Evolutionary conservation across 129 eudicot genomes (phyloP).

Genomic region (Saussurea involucrata): DNA sequence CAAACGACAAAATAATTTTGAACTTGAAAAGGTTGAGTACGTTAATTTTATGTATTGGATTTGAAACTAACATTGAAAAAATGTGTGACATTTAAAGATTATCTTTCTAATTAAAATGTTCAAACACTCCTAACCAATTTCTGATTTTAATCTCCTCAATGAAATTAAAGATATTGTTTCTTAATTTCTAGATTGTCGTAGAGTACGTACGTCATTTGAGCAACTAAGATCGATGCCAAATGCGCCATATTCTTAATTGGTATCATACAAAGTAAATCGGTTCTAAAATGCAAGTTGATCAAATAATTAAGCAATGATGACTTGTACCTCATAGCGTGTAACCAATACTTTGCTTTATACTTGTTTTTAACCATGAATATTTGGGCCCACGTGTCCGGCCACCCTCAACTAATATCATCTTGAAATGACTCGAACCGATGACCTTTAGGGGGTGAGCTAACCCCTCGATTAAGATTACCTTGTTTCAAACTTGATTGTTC

Average conservation of each 20-base stretch:
- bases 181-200: neutral
- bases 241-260: neutral
- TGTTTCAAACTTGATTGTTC: neutral
- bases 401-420: no score
- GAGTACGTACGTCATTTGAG: neutral
- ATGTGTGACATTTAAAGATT: neutral
- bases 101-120: neutral
- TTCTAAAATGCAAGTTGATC: no score
- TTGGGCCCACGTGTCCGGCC: no score
- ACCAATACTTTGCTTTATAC: neutral
- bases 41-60: no score
- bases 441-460: neutral
- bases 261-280: neutral
- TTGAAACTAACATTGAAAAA: neutral
- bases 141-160: neutral
- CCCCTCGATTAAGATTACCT: neutral
- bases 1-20: no score
- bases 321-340: neutral
- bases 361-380: no score
- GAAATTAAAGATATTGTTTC: neutral
- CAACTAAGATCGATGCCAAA: neutral
- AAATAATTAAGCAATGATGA: neutral
- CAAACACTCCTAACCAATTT: no score
- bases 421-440: neutral
- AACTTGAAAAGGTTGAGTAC: neutral